Base-by-base conservation (phyloP, 148 eudicot genomes). In the Limonium bicolor region DNA sequence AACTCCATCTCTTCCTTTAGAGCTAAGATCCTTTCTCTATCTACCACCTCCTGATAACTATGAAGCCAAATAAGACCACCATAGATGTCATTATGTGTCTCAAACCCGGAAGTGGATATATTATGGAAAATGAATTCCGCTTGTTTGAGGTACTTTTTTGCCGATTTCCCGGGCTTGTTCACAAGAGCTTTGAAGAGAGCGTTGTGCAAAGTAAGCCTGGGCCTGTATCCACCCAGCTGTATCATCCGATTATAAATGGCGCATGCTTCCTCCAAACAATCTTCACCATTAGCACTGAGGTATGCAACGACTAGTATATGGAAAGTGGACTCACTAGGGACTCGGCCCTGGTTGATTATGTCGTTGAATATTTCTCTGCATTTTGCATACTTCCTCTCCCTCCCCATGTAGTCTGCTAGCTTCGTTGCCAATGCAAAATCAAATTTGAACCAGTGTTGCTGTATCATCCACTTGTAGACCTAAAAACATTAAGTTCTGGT, bases 381-480 rank as follows among this genome's bases (percentile, higher is more conserved):
- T 67, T 69, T 92, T 34, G 60, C 46, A 64, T 15, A 60, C 42
- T 92, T 92, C 29, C 77, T 64, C 56, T 85, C 82, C 59, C 78
- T 76, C 16, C 99, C 99, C 68, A 85, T 38, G 64, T 55, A 81
- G 61, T 92, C 94, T 18, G 99, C 99, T 51, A 92, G 68, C 66
- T 71, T 85, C 12, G 95, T 80, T 16, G 94, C 82, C 55, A 92
- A 78, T 48, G 71, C 72, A 60, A 85, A 85, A 69, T 92, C 94
- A 56, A 92, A 92, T 29, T 41, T 68, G 60, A 76, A 84, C 99
- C 95, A 92, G 43, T 71, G 78, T 50, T 73, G 94, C 37, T 73
- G 81, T 51, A 47, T 70, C 97, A 88, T 88, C 97, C 97, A 88
- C 60, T 77, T 74, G 73, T 77, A 88, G 16, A 83, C 94, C 97